A percentile compares a stretch with the other conserved stretches of the same genome.
Evolutionary conservation across 768 basidiomycete species (phyloP).

Genomic region (Dictyophora rubrovolvata): DNA sequence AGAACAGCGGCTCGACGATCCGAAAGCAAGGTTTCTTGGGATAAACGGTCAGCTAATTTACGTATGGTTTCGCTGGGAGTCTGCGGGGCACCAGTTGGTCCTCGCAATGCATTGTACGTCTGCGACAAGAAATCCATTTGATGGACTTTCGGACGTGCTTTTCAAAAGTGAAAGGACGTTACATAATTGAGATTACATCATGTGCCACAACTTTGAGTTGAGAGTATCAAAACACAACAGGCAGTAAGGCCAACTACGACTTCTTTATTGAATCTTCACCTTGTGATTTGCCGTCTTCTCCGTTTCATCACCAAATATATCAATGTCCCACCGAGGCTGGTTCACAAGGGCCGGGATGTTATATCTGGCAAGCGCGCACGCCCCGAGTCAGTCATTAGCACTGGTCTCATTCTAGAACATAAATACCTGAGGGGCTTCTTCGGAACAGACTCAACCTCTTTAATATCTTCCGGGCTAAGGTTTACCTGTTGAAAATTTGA

Average conservation of each 20-base stretch:
- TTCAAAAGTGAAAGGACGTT: background rate
- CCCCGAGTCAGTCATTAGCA: background rate
- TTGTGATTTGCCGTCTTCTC: constrained; percentile 33
- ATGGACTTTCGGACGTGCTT: background rate
- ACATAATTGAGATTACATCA: background rate
- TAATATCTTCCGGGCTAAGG: constrained; percentile 56
- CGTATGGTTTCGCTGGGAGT: constrained; percentile 78
- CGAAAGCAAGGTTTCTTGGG: constrained; percentile 80
- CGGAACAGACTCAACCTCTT: constrained; percentile 42
- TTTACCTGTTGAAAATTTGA: constrained; percentile 73
- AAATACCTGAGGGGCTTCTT: constrained; percentile 28
- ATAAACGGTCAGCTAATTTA: constrained; percentile 79
- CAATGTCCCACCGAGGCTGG: constrained; percentile 54
- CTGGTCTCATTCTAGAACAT: background rate
- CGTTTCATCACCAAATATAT: constrained; percentile 53
- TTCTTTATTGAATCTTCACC: constrained; percentile 23
- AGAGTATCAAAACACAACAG: background rate
- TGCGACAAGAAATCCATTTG: constrained; percentile 77
- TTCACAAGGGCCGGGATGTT: constrained; percentile 56
- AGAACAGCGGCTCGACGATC: constrained; percentile 92
- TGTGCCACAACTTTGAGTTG: background rate
- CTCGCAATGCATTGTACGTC: constrained; percentile 77
- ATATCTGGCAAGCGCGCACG: constrained; percentile 27
- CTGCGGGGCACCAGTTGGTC: constrained; percentile 75
- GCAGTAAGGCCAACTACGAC: background rate